Conservation (phyloP, 2,329 filamentous ascomycete genomes). For the Cladophialophora immunda region DNA sequence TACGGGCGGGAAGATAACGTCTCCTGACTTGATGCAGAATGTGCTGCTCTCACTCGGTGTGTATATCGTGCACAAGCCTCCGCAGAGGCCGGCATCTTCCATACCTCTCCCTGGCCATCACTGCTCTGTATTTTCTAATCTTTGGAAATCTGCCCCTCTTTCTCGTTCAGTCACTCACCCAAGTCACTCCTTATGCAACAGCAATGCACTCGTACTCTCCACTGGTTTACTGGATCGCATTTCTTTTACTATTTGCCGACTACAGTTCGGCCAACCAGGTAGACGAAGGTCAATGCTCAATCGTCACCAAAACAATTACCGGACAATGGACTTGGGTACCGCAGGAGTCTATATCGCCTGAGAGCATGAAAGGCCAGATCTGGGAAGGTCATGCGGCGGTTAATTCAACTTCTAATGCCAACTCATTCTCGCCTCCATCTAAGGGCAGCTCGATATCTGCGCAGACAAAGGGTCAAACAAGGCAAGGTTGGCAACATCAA, state of each 20-base stretch:
- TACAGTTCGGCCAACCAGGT: background rate
- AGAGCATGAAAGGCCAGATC: background rate
- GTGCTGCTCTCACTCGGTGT: no score
- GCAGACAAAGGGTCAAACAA: background rate
- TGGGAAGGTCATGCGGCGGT: background rate
- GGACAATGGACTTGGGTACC: background rate
- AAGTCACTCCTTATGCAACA: conserved; percentile 1
- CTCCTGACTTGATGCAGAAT: no score
- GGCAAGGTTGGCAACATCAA: no score
- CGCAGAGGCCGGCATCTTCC: background rate
- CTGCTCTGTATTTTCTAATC: background rate
- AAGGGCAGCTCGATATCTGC: background rate
- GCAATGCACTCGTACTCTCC: background rate
- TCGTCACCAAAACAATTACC: background rate
- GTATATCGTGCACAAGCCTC: background rate
- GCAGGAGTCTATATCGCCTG: background rate
- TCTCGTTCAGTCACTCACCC: background rate
- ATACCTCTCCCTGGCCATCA: background rate
- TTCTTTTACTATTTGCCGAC: background rate
- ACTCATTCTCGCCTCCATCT: background rate
- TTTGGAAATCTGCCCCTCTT: background rate
- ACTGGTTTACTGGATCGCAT: background rate
- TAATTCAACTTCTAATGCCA: background rate
- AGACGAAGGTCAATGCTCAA: conserved; percentile 1
- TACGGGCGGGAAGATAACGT: no score